A percentile compares a stretch with the other conserved stretches of the same genome.
These are phyloP conservation scores for Phytophthora foliorum DNA, from an alignment of 352 stramenopile genomes.

Conservation along the genomic window DNA sequence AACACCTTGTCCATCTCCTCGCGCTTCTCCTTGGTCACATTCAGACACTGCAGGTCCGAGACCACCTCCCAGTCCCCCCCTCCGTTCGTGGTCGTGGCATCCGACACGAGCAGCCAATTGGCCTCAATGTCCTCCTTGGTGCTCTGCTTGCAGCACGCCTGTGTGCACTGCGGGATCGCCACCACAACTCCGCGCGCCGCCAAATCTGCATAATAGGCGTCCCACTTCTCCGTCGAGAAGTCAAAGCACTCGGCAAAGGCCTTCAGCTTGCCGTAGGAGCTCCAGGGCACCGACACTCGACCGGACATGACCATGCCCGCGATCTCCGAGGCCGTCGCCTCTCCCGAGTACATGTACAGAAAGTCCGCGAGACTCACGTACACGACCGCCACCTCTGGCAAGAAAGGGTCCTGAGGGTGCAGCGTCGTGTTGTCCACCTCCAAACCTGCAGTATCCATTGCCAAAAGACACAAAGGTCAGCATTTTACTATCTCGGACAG, in stretches of 20 bases:
- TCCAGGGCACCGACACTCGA: slow-evolving; percentile 87
- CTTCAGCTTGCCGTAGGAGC: slow-evolving; percentile 83
- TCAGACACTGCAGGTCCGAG: slow-evolving; percentile 64
- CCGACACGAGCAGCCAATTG: slow-evolving; percentile 84
- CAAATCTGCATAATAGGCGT: slow-evolving; percentile 75
- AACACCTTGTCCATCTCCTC: slow-evolving; percentile 69
- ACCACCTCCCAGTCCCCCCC: slow-evolving; percentile 82
- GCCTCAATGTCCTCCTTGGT: slow-evolving; percentile 84
- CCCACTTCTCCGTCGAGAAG: slow-evolving; percentile 86
- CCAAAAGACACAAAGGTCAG: slow-evolving; percentile 1
- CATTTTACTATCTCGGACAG: neutral
- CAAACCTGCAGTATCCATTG: slow-evolving; percentile 42
- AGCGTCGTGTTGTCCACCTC: slow-evolving; percentile 63
- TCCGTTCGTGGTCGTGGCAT: slow-evolving; percentile 60
- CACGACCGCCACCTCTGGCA: slow-evolving; percentile 73
- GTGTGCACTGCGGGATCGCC: slow-evolving; percentile 52
- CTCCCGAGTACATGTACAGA: slow-evolving; percentile 90
- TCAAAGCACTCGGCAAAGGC: slow-evolving; percentile 89
- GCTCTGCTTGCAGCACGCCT: slow-evolving; percentile 69
- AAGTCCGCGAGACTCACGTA: slow-evolving; percentile 84
- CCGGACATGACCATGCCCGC: slow-evolving; percentile 88
- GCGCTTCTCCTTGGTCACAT: slow-evolving; percentile 67
- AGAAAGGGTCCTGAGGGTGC: slow-evolving; percentile 58
- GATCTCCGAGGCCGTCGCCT: slow-evolving; percentile 81
- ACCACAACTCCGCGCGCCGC: slow-evolving; percentile 34